Base-by-base conservation (phyloP, 495 filamentous ascomycete species). In the Apodospora peruviana region DNA sequence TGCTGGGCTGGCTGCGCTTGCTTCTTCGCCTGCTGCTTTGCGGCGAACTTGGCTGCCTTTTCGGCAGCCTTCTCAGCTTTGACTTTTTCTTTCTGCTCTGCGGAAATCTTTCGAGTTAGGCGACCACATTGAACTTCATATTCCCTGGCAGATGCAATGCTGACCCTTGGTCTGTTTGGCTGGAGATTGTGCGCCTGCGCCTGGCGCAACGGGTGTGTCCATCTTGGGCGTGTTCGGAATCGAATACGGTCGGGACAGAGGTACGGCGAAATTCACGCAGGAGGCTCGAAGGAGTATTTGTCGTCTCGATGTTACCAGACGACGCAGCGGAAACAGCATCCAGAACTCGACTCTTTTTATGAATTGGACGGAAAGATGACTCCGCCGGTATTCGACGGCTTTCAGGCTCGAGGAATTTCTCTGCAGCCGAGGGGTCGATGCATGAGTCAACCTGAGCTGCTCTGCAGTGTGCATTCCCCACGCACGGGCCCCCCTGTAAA, bases 11-110 rank as follows among this genome's bases (percentile, higher is more conserved):
- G n/a, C 17, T 48, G 40, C 18, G 43, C 48, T 41, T 50, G 42
- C 42, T 43, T 42, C 32, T 56, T 53, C 17, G 50, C 49, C 16
- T 55, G 48, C 39, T 56, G 57, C 49, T 64, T 64, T n/a, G 57
- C 60, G 4, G 62, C 62, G 48, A 64, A 66, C 53, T 66, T 66
- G 48, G 60, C 62, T n/a, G 60, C 60, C 48, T 66, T 66, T 35
- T 64, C 60, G 40, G 55, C 53, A 12, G 60, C 60, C 48, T 66
- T 66, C 38, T 64, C 60, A 40, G 55, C 53, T n/a, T 57, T 58
- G 35, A 53, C 60, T 45, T 64, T 64, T 34, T 59, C 58, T 40
- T 59, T 64, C 38, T 62, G 43, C 18, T 61, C 58, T 61, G 35
- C 19, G 11, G n/a, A 3, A n/a, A 38, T 5, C 24, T 18, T 35